Base-by-base conservation (phyloP, 176 grass and related monocot genomes). In the Eragrostis nindensis region DNA sequence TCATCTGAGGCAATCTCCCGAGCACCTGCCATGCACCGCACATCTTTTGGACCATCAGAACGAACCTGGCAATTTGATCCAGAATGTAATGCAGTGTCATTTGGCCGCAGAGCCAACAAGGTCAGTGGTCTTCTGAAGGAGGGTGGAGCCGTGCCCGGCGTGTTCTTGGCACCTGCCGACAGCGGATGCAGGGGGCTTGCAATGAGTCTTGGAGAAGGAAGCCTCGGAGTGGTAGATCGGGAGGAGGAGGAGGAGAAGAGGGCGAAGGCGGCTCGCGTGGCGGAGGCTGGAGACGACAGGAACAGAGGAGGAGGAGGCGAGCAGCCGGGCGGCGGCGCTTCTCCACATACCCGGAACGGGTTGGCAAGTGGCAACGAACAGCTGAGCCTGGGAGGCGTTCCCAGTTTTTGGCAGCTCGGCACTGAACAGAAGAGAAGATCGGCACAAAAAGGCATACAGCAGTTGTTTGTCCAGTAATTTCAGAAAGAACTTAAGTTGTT, bases 71-170 rank as follows among this genome's bases (percentile, higher is more conserved):
- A 0, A 39, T 62, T 54, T 46, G 10, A 0, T 11, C 9, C 64
- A 62, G 64, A 36, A 19, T 50, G 55, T 60, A 82, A 77, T 7
- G 8, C 64, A 8, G 66, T 44, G 44, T 54, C 73, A 43, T 21
- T 21, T 43, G 65, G 26, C 11, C 6, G 49, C 49, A 40, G 84
- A 24, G 12, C 24, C 7, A 19, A 87, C 46, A 13, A 87, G 12
- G 21, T 61, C 56, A 10, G 73, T 76, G 73, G 82, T 77, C 77
- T 87, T 79, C 62, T 77, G 79, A 79, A 87, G 82, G 66, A 82
- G 79, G 0, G 66, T 82, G 19, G 56, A 5, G 38, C 12, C 8
- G 18, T 25, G 46, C 3, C 6, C 66, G 75, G 75, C 13, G 26
- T 62, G 25, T 26, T 49, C 39, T 0, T 32, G 36, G 10, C 57